phyloP scores from a whole-genome alignment of 2,329 filamentous ascomycete species.

The Ceratocystiopsis sp. region DNA sequence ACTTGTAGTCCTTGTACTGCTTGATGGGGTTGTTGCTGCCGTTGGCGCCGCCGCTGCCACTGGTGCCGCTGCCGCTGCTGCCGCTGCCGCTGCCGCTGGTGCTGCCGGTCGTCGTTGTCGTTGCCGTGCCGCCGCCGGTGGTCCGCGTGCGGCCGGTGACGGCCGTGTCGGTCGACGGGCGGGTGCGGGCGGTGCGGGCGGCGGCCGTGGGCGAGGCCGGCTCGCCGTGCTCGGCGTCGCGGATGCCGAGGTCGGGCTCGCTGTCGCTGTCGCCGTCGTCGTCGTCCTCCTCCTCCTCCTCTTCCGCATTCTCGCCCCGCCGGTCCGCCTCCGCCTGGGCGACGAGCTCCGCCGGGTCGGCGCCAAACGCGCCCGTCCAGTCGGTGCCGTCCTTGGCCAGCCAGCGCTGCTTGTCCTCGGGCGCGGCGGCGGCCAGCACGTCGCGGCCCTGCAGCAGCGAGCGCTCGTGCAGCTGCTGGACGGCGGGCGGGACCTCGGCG shows the following conservation, averaged over 20 bases:
- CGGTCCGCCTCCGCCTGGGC: constrained; percentile 18
- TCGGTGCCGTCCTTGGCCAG: constrained; percentile 64
- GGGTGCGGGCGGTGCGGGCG: too few relatives aligned
- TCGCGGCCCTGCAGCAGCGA: constrained; percentile 68
- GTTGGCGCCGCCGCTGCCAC: constrained; percentile 15
- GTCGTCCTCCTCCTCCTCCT: neutral
- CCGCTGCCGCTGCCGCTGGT: constrained; percentile 15
- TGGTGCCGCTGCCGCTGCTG: constrained; percentile 23
- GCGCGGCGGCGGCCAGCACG: constrained; percentile 53
- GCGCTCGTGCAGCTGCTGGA: constrained; percentile 64
- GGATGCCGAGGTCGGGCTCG: neutral
- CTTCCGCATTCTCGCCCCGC: constrained; percentile 12
- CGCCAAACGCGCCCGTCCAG: constrained; percentile 73
- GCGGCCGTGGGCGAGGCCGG: neutral
- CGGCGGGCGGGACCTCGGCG: constrained; percentile 53
- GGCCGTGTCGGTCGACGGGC: neutral
- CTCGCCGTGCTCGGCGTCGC: neutral
- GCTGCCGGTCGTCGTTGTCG: too few relatives aligned
- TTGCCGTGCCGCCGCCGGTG: neutral
- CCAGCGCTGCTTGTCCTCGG: constrained; percentile 63
- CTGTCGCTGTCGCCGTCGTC: constrained; percentile 1
- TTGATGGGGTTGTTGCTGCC: constrained; percentile 34
- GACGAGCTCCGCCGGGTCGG: constrained; percentile 43
- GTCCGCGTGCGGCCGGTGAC: neutral
- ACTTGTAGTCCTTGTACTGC: constrained; percentile 45